Base-by-base conservation (phyloP, 2,329 filamentous ascomycete genomes). In the Nemania sp. region DNA sequence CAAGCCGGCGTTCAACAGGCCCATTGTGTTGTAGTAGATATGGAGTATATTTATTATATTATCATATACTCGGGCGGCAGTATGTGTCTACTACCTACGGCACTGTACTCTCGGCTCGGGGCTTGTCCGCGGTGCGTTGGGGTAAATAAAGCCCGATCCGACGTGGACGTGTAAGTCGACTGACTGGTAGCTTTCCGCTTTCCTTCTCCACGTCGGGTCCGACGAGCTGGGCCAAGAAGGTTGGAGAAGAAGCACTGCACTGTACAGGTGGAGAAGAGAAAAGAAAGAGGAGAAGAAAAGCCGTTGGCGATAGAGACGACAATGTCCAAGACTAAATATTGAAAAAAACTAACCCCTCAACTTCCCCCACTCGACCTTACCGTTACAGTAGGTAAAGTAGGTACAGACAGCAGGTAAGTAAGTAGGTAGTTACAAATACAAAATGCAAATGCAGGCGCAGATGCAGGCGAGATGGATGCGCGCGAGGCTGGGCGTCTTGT, bases 1-100 rank as follows among this genome's bases (percentile, higher is more conserved):
- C 59, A 81, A 68, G 58, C 80, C 62, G 21, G 76, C 69, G 62
- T 78, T 79, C 67, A 75, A 67, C 57, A 71, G 25, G 7, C 25
- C 75, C 79, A 81, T 80, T 50, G 29, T 50, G 55, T 37, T 45
- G 54, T 21, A 21, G 39, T n/a, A 7, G 25, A 29, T 3, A 29
- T 3, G 3, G 25, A 29, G 25, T 29, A 29, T 29, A 29, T 29
- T 29, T n/a, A n/a, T n/a, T n/a, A n/a, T n/a, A n/a, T n/a, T n/a
- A n/a, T n/a, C n/a, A 7, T 29, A 29, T 29, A 29, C 25, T 29
- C 7, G 7, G 7, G 25, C 25, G 25, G n/a, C n/a, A n/a, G n/a
- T n/a, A n/a, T n/a, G n/a, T n/a, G n/a, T n/a, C n/a, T 29, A 29
- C 25, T 29, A 29, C 7, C 25, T 29, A 29, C 25, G 25, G 25